Evolutionary conservation across 495 filamentous ascomycete genomes (phyloP).

Genomic region (Trichoderma virens): DNA sequence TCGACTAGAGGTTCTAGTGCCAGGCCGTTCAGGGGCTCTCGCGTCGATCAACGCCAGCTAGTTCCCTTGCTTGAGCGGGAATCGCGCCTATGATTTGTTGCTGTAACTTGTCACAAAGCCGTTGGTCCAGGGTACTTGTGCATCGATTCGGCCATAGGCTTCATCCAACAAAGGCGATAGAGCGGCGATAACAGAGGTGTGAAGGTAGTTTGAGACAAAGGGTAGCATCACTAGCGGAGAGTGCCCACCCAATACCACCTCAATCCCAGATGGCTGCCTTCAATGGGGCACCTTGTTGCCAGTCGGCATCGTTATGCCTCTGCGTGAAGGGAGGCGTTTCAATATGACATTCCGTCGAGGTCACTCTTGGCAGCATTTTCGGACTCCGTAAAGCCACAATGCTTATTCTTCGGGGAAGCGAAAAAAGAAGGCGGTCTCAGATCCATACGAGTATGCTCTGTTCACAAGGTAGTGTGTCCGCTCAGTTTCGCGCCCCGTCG

Average conservation of each 20-base stretch:
- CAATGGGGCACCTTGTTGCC: not conserved
- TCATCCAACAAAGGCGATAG: no score
- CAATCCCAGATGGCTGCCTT: not conserved
- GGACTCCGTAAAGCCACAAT: no score
- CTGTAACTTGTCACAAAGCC: not conserved
- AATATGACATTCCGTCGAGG: not conserved
- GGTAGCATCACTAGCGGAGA: not conserved
- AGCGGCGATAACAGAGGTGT: not conserved
- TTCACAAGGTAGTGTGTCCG: no score
- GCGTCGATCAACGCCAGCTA: not conserved
- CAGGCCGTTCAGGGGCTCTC: conserved; percentile 2
- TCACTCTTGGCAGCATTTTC: no score
- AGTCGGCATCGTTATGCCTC: not conserved
- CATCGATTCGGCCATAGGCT: not conserved
- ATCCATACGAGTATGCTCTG: no score
- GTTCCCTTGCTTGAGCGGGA: not conserved
- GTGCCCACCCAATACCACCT: not conserved
- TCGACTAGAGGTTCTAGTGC: no score
- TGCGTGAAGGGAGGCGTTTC: not conserved
- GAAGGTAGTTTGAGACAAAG: not conserved
- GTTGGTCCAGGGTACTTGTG: not conserved
- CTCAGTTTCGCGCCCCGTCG: no score
- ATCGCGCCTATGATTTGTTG: not conserved
- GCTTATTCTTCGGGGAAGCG: no score
- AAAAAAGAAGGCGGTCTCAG: no score